Conservation (phyloP, 768 basidiomycete genomes). For the Lyophyllum decastes region DNA sequence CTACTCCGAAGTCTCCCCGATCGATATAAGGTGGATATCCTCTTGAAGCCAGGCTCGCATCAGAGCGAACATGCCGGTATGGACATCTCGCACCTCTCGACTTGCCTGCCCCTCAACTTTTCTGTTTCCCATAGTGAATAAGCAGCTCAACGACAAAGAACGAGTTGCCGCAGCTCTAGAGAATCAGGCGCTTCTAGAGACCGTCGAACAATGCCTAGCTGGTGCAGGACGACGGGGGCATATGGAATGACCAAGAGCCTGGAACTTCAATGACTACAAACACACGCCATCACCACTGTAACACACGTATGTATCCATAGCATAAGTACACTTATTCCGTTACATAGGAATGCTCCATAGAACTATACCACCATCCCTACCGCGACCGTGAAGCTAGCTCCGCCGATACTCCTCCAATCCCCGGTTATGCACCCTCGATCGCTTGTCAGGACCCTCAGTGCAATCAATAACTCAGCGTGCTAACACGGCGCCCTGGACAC, state of each 20-base stretch:
- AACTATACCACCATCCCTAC: neutral
- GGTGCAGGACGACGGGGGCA: conserved; percentile 34
- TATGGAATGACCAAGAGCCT: conserved; percentile 13
- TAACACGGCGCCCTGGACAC: no score
- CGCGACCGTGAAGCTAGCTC: neutral
- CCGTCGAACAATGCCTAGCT: conserved; percentile 70
- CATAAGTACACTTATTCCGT: conserved; percentile 11
- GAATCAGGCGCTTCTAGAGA: conserved; percentile 82
- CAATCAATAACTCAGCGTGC: neutral
- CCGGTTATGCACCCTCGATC: neutral
- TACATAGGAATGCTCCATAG: neutral
- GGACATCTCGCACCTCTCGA: conserved; percentile 17
- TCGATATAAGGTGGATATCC: conserved; percentile 93
- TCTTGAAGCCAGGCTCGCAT: conserved; percentile 92
- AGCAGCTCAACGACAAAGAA: conserved; percentile 99
- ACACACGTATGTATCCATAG: conserved; percentile 20
- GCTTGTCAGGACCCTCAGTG: neutral
- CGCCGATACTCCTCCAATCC: neutral
- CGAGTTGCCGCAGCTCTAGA: conserved; percentile 96
- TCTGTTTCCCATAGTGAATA: conserved; percentile 69
- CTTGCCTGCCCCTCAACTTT: neutral
- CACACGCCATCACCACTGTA: neutral
- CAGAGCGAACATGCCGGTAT: conserved; percentile 89
- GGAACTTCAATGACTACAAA: neutral
- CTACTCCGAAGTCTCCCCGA: conserved; percentile 87